A percentile compares a stretch with the other conserved stretches of the same genome.
Evolutionary conservation across 2,329 filamentous ascomycete genomes (phyloP).

Genomic region (Talaromyces verruculosus): DNA sequence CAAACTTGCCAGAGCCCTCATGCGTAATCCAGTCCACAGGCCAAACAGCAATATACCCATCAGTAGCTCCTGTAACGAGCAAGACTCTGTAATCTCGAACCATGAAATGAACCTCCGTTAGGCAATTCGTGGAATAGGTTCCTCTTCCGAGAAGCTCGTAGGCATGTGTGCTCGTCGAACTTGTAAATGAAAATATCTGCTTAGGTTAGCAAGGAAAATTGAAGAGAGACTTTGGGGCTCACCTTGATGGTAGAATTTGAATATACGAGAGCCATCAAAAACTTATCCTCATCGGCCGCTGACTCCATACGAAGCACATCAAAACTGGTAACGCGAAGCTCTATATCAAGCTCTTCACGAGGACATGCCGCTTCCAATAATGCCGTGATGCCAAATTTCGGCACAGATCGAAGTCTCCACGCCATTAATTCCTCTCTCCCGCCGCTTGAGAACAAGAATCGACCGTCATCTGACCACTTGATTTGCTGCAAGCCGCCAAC

Average conservation of each 20-base stretch:
- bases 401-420: conserved; percentile 66
- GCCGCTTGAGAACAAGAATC: conserved; percentile 78
- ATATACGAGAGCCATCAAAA: conserved; percentile 69
- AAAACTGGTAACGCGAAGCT: conserved; percentile 80
- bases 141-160: conserved; percentile 53
- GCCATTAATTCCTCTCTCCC: conserved; percentile 87
- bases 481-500: conserved; percentile 80
- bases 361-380: conserved; percentile 54
- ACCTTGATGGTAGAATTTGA: conserved; percentile 79
- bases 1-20: conserved; percentile 25
- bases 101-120: conserved; percentile 62
- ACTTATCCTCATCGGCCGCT: conserved; percentile 34
- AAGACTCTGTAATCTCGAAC: conserved; percentile 45
- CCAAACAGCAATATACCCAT: conserved; percentile 72
- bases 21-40: conserved; percentile 34
- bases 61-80: conserved; percentile 70
- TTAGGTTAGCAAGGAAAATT: conserved; percentile 43
- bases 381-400: conserved; percentile 55
- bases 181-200: conserved; percentile 49
- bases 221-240: conserved; percentile 26
- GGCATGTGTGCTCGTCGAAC: conserved; percentile 22
- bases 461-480: conserved; percentile 66
- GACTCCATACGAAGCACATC: conserved; percentile 52
- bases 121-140: conserved; percentile 69
- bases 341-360: conserved; percentile 53